Percentiles rank a stretch among this genome's conserved stretches.
Conservation (phyloP, 225 moss, liverwort and hornwort genomes). For the Lunularia cruciata region DNA sequence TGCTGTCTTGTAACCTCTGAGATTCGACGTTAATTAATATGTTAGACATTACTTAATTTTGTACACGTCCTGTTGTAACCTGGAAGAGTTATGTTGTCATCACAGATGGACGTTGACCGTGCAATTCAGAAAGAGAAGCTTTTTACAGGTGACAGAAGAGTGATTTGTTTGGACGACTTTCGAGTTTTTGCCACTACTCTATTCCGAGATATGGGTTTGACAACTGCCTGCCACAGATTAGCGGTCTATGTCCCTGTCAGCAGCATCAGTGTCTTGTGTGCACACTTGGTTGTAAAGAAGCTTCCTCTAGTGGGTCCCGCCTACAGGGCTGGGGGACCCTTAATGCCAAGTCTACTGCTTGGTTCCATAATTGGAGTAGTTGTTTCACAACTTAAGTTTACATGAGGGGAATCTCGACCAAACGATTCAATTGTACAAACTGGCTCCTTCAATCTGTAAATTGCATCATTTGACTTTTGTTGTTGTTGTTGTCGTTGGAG, state of each 20-base stretch:
- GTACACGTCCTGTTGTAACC: too few relatives aligned
- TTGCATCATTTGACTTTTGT: too few relatives aligned
- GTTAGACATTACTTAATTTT: too few relatives aligned
- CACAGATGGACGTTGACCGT: slow-evolving; percentile 62
- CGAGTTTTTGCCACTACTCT: slow-evolving; percentile 56
- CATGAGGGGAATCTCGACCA: too few relatives aligned
- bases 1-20: too few relatives aligned
- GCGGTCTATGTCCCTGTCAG: slow-evolving; percentile 67
- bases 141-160: slow-evolving; percentile 50
- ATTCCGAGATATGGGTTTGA: slow-evolving; percentile 73
- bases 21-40: too few relatives aligned
- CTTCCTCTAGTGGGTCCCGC: slow-evolving; percentile 63
- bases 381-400: slow-evolving; percentile 39
- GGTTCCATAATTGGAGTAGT: slow-evolving; percentile 71
- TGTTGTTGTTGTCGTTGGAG: too few relatives aligned
- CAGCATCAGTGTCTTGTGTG: slow-evolving; percentile 54
- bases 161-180: slow-evolving; percentile 59
- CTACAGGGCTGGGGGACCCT: slow-evolving; percentile 70
- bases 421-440: too few relatives aligned
- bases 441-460: too few relatives aligned
- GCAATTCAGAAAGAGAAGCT: slow-evolving; percentile 60
- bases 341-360: slow-evolving; percentile 72
- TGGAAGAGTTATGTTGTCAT: slow-evolving; percentile 2
- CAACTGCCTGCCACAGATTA: slow-evolving; percentile 61
- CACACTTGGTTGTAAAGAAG: slow-evolving; percentile 52